Conservation (phyloP, 495 filamentous ascomycete species). For the Cladorrhinum samala region DNA sequence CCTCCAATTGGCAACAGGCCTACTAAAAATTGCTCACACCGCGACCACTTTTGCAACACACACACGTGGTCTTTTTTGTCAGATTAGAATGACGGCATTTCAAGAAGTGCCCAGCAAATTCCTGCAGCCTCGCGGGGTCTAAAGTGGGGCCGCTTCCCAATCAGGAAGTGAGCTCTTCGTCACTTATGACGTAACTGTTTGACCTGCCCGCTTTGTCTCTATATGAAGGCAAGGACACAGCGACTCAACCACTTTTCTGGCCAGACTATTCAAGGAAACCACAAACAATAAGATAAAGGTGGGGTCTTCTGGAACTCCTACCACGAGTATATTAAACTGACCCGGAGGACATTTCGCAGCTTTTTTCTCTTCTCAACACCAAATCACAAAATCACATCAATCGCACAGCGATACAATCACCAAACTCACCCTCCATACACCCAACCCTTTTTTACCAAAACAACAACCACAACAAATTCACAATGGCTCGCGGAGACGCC, state of each 20-base stretch:
- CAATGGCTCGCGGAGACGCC: constrained; percentile 76
- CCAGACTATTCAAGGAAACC: background rate
- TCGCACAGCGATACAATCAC: background rate
- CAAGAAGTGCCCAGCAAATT: background rate
- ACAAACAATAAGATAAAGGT: background rate
- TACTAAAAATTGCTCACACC: no score
- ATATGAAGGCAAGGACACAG: constrained; percentile 3
- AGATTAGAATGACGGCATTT: background rate
- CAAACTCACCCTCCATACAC: background rate
- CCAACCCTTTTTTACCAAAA: constrained; percentile 14
- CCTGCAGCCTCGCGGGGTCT: background rate
- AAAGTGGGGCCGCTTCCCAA: background rate
- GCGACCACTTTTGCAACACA: no score
- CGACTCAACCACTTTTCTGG: background rate
- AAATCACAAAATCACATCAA: background rate
- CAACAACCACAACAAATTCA: constrained; percentile 26
- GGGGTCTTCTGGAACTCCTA: background rate
- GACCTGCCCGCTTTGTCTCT: background rate
- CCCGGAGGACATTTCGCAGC: background rate
- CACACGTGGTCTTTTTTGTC: background rate
- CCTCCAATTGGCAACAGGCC: no score
- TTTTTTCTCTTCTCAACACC: background rate
- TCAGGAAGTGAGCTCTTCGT: constrained; percentile 16
- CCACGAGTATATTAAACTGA: background rate
- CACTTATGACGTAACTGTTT: constrained; percentile 24